Evolutionary conservation across 192 early-diverging fungal species (phyloP).

Genomic region (Funneliformis geosporum): DNA sequence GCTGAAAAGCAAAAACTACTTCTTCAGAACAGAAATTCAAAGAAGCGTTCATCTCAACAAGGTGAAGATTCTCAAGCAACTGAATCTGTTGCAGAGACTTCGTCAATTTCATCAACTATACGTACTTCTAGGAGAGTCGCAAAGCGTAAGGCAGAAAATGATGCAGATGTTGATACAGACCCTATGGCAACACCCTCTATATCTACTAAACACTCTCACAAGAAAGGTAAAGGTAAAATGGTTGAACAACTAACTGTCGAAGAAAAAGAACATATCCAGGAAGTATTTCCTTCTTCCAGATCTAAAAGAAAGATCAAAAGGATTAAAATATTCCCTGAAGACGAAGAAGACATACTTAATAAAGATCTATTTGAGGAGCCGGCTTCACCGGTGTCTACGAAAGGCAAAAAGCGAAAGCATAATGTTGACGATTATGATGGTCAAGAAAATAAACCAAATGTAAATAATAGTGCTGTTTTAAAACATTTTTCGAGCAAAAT

Average conservation of each 20-base stretch:
- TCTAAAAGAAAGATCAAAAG: not conserved
- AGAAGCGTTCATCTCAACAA: not conserved
- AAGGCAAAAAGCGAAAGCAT: not conserved
- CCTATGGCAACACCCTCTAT: not conserved
- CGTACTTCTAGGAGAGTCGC: not conserved
- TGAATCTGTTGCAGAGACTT: not conserved
- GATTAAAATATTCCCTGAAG: not conserved
- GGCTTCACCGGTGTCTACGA: not conserved
- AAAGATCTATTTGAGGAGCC: not conserved
- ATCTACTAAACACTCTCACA: not conserved
- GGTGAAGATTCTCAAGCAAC: not conserved
- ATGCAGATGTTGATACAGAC: constrained; percentile 55
- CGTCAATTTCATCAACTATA: not conserved
- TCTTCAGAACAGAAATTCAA: not conserved
- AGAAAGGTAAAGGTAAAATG: not conserved
- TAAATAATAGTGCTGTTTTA: not conserved
- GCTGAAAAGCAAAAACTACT: not conserved
- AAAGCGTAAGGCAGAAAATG: constrained; percentile 55
- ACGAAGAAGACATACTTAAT: not conserved
- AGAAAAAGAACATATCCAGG: not conserved
- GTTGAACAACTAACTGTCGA: not conserved
- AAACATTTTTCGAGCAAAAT: not conserved
- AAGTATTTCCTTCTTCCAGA: not conserved
- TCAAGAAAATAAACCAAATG: no score
- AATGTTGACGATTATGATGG: not conserved